Evolutionary conservation across 306 rosid genomes (phyloP).

Genomic region (Corylus avellana): DNA sequence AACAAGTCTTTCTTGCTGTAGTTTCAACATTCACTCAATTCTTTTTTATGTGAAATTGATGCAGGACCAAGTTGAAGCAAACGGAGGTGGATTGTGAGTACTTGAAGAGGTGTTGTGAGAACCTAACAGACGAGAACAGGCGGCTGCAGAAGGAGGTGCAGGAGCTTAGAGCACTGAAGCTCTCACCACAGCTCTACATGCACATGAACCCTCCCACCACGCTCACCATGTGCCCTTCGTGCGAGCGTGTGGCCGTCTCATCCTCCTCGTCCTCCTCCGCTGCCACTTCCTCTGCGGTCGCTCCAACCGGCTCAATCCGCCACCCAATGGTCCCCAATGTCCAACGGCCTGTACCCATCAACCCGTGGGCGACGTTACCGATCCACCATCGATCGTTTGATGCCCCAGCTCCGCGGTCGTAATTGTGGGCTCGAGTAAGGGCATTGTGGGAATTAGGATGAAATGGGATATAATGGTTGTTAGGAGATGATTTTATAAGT

Average conservation of each 20-base stretch:
- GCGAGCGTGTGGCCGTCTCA: constrained; percentile 74
- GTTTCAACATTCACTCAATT: too few relatives aligned
- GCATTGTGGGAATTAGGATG: neutral
- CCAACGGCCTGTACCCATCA: constrained; percentile 46
- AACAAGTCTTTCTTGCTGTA: too few relatives aligned
- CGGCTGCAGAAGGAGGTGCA: constrained; percentile 87
- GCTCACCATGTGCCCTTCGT: constrained; percentile 95
- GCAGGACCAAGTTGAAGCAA: constrained; percentile 96
- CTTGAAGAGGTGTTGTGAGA: constrained; percentile 83
- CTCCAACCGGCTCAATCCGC: constrained; percentile 28
- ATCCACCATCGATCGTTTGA: constrained; percentile 37
- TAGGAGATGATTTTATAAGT: too few relatives aligned
- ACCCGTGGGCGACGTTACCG: constrained; percentile 68
- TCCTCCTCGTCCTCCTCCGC: constrained; percentile 48
- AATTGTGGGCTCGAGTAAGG: neutral
- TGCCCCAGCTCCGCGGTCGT: constrained; percentile 25
- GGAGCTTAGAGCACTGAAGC: constrained; percentile 86
- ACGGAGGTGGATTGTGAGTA: constrained; percentile 94
- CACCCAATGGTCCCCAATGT: constrained; percentile 24
- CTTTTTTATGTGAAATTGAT: constrained; percentile 1
- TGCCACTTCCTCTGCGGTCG: constrained; percentile 1
- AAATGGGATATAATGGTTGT: neutral
- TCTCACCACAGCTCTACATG: constrained; percentile 87
- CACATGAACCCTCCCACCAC: constrained; percentile 97
- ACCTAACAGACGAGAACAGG: constrained; percentile 76